Conservation (phyloP, 1,139 yeast species). For the Zhuliangozyma blackwelliae region DNA sequence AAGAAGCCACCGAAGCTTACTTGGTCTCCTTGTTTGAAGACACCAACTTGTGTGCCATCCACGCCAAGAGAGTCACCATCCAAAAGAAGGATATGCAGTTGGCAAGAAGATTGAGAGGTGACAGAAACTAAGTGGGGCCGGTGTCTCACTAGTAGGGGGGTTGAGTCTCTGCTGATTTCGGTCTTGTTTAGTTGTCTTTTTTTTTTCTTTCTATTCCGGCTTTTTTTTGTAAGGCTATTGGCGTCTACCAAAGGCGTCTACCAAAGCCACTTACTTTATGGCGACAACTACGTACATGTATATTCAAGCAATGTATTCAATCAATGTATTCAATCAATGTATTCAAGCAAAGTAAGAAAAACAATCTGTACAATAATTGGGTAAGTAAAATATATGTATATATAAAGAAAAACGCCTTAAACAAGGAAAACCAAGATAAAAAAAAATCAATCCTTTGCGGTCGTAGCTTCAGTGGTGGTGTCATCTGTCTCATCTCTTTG, state of each 20-base stretch:
- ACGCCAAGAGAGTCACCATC: slow-evolving; percentile 52
- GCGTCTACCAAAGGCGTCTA: neutral
- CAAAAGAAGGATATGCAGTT: slow-evolving; percentile 53
- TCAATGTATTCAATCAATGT: too few species aligned
- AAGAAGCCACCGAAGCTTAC: slow-evolving; percentile 52
- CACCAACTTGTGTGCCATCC: slow-evolving; percentile 52
- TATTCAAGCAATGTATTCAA: too few species aligned
- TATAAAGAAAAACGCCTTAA: too few species aligned
- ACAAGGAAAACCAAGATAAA: too few species aligned
- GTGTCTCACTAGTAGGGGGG: neutral
- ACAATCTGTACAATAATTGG: too few species aligned
- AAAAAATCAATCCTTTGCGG: neutral
- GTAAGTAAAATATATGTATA: too few species aligned
- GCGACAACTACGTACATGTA: too few species aligned
- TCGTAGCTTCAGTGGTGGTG: neutral
- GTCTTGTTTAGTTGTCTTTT: neutral
- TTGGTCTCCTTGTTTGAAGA: slow-evolving; percentile 50
- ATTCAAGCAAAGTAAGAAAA: too few species aligned
- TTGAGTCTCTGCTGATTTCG: neutral
- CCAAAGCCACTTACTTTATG: too few species aligned
- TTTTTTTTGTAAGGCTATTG: neutral
- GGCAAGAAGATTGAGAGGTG: slow-evolving; percentile 54
- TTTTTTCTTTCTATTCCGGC: neutral
- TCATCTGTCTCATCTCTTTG: neutral
- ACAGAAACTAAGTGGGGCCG: slow-evolving; percentile 31